Base-by-base conservation (phyloP, 352 stramenopile species). In the Phytophthora hybrid region DNA sequence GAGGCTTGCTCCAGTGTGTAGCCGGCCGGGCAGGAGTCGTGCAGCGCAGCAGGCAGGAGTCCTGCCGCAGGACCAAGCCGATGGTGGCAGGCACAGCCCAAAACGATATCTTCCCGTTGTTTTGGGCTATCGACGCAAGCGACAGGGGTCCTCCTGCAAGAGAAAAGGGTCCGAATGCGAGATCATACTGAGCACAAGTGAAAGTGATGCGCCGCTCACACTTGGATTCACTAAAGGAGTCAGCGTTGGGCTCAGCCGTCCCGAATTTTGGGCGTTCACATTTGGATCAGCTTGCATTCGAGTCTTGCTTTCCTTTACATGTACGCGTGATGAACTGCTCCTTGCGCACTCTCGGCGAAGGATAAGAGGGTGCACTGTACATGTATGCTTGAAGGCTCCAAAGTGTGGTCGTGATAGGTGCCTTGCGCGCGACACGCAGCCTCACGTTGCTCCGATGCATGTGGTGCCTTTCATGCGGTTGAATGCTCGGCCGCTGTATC, bases 91-190 rank as follows among this genome's bases (percentile, higher is more conserved):
- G 37, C 37, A 44, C 37, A 44, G 37, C 37, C 37, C 37, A 44
- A 44, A 44, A 44, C 37, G 37, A 44, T 44, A 44, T 44, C 10
- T 44, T 44, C 21, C 21, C 6, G 8, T 55, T 70, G 54, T 65
- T 74, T 74, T 74, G 67, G 67, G 66, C 19, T 23, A 7, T 23
- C 26, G 19, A 21, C 18, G 41, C 66, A 63, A 69, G 39, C 18
- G 66, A 23, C 58, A 73, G 66, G 64, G 65, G 66, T 73, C 66
- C 66, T 41, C 46, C 63, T 56, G 23, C 23, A 18, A 62, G 46
- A 67, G 66, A 73, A 41, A 73, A 37, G 66, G 66, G 66, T 73
- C 66, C 59, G 66, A 73, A 63, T 58, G 51, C 49, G 60, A n/a
- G 5, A 10, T 13, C 41, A 11, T 49, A 49, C 14, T 49, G 41